Evolutionary conservation across 495 filamentous ascomycete genomes (phyloP).

Genomic region (Echria macrotheca): DNA sequence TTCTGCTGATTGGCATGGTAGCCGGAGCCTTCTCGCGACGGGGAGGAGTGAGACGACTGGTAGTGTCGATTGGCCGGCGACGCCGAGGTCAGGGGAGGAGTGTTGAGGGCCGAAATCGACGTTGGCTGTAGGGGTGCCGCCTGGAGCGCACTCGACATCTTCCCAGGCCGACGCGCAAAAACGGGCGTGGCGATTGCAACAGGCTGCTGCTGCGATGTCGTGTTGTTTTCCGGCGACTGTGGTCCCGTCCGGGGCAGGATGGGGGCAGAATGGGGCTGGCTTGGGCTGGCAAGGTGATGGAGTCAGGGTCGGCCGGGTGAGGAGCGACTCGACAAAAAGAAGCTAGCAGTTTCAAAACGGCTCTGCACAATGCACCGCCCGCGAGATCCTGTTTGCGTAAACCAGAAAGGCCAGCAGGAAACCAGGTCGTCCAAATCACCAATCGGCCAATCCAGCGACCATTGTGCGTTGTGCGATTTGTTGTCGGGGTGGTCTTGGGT

Average conservation of each 20-base stretch:
- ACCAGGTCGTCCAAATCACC: conserved; percentile 7
- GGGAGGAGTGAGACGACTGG: conserved; percentile 35
- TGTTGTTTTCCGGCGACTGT: conserved; percentile 12
- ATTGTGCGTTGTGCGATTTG: conserved; percentile 12
- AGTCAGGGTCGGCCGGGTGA: conserved; percentile 1
- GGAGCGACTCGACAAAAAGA: conserved; percentile 15
- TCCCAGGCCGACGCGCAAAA: conserved; percentile 25
- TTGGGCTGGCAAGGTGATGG: conserved; percentile 6
- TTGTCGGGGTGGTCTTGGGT: not conserved
- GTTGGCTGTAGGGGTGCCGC: conserved; percentile 47
- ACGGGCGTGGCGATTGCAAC: conserved; percentile 12
- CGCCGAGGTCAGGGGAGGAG: conserved; percentile 40
- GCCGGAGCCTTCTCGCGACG: conserved; percentile 35
- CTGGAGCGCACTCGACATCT: conserved; percentile 55
- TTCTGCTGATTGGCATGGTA: conserved; percentile 39
- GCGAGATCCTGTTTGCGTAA: conserved; percentile 17
- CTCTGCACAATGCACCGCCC: conserved; percentile 15
- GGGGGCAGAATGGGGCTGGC: conserved; percentile 9
- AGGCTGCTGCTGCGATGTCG: not conserved
- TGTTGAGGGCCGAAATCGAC: conserved; percentile 39
- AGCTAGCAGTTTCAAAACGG: conserved; percentile 13
- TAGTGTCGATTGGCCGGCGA: conserved; percentile 43
- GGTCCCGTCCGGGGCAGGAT: not conserved
- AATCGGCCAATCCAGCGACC: conserved; percentile 15
- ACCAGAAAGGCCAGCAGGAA: not conserved